Conservation (phyloP, 805 yeast species). For the Suhomyces emberorum region DNA sequence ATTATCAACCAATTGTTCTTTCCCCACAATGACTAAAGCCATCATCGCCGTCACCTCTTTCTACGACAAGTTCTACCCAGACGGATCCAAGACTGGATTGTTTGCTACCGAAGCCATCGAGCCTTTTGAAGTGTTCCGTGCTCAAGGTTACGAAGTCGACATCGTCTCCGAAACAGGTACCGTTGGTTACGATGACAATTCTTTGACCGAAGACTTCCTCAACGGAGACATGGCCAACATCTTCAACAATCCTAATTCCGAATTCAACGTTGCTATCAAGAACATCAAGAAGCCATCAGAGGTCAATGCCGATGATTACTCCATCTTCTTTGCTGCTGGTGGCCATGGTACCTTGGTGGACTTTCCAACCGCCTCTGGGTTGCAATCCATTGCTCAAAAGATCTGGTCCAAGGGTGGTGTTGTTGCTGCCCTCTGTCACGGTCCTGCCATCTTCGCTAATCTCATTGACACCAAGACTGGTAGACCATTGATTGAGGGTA, state of each 20-base stretch:
- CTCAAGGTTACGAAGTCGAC: constrained; percentile 51
- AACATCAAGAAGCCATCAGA: constrained; percentile 47
- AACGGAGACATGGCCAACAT: constrained; percentile 42
- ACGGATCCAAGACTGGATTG: constrained; percentile 60
- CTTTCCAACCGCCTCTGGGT: constrained; percentile 48
- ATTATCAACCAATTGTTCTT: not conserved
- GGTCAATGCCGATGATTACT: constrained; percentile 46
- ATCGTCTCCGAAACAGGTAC: constrained; percentile 59
- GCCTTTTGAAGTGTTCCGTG: constrained; percentile 48
- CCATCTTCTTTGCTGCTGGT: constrained; percentile 58
- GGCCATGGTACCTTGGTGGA: constrained; percentile 65
- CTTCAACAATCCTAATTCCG: constrained; percentile 36
- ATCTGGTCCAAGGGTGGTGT: constrained; percentile 53
- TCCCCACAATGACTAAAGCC: constrained; percentile 5
- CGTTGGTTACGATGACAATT: constrained; percentile 57
- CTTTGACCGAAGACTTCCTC: constrained; percentile 38
- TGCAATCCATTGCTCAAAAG: constrained; percentile 44
- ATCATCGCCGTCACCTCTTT: constrained; percentile 10
- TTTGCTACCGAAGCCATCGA: constrained; percentile 58
- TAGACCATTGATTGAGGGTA: constrained; percentile 47
- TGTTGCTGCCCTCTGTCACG: constrained; percentile 66
- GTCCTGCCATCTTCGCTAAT: constrained; percentile 56
- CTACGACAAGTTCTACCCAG: constrained; percentile 48
- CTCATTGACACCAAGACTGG: constrained; percentile 43
- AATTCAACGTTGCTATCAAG: constrained; percentile 36